Percentiles rank a stretch among this genome's conserved stretches.
Conservation (phyloP, 177 flowering plant species). For the Tripterygium wilfordii region DNA sequence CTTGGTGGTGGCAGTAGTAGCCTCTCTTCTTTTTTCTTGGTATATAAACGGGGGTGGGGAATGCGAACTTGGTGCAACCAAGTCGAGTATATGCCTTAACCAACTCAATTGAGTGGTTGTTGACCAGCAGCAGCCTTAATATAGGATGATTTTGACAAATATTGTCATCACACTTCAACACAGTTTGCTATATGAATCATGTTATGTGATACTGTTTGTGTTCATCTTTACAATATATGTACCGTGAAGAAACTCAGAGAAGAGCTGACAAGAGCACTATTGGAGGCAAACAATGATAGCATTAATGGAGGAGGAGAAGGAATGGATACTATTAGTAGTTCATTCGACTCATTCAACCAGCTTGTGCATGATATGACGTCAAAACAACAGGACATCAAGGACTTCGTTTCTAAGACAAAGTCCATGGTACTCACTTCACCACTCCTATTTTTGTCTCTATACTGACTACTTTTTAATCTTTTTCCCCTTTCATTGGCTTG, state of each 20-base stretch:
- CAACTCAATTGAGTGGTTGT: too few relatives aligned
- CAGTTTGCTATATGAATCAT: too few relatives aligned
- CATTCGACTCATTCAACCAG: not conserved
- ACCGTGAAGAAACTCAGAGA: conserved; percentile 36
- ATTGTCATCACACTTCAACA: too few relatives aligned
- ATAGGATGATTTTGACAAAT: too few relatives aligned
- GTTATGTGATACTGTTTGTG: too few relatives aligned
- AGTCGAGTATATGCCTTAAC: too few relatives aligned
- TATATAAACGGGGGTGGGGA: too few relatives aligned
- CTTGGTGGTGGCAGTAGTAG: too few relatives aligned
- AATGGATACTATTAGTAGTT: not conserved
- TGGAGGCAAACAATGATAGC: conserved; percentile 31
- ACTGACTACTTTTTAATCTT: not conserved
- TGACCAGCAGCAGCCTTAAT: too few relatives aligned
- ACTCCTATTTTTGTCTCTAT: not conserved
- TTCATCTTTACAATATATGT: too few relatives aligned
- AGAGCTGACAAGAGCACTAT: conserved; percentile 48
- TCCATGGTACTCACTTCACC: conserved; percentile 37
- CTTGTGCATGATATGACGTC: conserved; percentile 53
- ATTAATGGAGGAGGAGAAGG: conserved; percentile 16
- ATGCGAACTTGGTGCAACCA: too few relatives aligned
- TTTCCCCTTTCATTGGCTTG: not conserved
- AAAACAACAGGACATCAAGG: conserved; percentile 41
- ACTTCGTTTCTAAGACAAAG: conserved; percentile 61
- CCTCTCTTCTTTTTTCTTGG: too few relatives aligned